Conservation (phyloP, 176 grass and related monocot species). For the Thinopyrum elongatum region DNA sequence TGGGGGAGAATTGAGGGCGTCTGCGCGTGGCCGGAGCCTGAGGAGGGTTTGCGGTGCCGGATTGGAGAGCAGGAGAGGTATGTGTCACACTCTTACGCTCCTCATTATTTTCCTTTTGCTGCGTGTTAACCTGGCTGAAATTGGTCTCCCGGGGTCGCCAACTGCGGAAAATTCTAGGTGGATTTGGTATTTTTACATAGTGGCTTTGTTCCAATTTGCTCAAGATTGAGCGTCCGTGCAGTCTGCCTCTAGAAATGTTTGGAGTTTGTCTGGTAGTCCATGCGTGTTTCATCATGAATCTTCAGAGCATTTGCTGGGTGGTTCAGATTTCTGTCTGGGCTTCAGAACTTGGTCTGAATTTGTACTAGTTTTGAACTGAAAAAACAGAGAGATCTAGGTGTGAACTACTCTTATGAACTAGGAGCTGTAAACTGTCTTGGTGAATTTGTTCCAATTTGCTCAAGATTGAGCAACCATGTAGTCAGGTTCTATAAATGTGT, state of each 20-base stretch:
- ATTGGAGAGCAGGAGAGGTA: constrained; percentile 12
- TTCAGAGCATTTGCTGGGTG: too few species aligned
- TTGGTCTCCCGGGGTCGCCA: background rate
- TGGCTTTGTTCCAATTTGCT: background rate
- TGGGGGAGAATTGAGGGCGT: background rate
- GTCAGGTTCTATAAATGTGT: too few species aligned
- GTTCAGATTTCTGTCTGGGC: too few species aligned
- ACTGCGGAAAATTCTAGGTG: background rate
- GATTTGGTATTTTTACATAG: background rate
- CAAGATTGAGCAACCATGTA: too few species aligned
- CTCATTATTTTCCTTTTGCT: background rate
- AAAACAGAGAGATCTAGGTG: too few species aligned
- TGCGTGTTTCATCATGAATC: too few species aligned
- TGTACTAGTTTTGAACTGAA: too few species aligned
- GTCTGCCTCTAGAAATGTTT: background rate
- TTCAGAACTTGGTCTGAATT: too few species aligned
- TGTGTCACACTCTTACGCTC: too few species aligned
- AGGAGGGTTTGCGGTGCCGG: background rate
- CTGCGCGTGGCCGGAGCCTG: background rate
- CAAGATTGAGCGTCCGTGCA: background rate
- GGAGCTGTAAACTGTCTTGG: too few species aligned
- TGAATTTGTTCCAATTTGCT: too few species aligned
- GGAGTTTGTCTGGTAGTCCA: background rate
- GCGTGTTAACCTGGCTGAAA: background rate
- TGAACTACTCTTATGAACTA: too few species aligned